Evolutionary conservation across 352 stramenopile genomes (phyloP).

Genomic region (Globisporangium paroecandrum): DNA sequence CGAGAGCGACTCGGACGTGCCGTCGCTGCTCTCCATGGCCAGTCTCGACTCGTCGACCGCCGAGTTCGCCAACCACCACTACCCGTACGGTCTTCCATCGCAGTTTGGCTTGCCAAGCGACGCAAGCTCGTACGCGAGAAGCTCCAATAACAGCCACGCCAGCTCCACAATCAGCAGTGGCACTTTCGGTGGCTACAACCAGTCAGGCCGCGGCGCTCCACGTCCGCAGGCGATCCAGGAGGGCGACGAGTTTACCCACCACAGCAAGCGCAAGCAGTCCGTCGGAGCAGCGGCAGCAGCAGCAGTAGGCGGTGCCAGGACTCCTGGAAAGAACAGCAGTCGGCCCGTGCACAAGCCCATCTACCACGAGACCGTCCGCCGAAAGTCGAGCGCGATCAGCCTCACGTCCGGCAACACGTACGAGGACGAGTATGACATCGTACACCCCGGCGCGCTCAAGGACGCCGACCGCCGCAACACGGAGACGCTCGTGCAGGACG

Average conservation of each 20-base stretch:
- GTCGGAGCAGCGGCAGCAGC: neutral
- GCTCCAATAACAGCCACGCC: constrained; percentile 2
- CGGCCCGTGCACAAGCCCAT: constrained; percentile 12
- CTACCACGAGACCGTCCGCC: constrained; percentile 6
- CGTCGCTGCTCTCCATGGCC: constrained; percentile 21
- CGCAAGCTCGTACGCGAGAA: constrained; percentile 10
- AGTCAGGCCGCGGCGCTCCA: neutral
- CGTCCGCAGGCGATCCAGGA: constrained; percentile 10
- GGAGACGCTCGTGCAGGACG: constrained; percentile 55
- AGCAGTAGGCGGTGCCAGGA: neutral
- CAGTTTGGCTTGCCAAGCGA: constrained; percentile 29
- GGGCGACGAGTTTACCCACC: constrained; percentile 5
- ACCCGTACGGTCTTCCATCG: constrained; percentile 21
- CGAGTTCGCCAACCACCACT: constrained; percentile 33
- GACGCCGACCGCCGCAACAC: constrained; percentile 63
- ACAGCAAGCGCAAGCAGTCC: constrained; percentile 15
- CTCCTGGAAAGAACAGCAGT: constrained; percentile 6
- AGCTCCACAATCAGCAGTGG: constrained; percentile 4
- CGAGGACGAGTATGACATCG: constrained; percentile 73
- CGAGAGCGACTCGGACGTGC: constrained; percentile 21
- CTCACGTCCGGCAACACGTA: constrained; percentile 17
- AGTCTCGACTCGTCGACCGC: constrained; percentile 22
- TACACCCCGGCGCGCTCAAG: constrained; percentile 51
- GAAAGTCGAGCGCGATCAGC: constrained; percentile 5
- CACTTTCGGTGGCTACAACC: neutral